Conservation (phyloP, 257 asterid genomes). For the Nicotiana attenuata region DNA sequence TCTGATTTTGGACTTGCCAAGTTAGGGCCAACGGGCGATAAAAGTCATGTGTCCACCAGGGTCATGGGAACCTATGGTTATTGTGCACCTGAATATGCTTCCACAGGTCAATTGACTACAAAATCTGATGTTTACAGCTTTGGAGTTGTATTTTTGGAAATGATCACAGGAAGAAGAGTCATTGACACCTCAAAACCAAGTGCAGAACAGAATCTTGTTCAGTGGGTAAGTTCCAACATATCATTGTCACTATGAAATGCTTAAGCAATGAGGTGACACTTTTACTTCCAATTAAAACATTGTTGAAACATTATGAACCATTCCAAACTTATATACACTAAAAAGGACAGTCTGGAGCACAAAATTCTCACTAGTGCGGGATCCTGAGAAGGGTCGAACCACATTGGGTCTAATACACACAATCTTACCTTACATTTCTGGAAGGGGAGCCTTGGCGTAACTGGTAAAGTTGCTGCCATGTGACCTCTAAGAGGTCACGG, state of each 20-base stretch:
- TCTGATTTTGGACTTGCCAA: conserved; percentile 65
- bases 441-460: no score
- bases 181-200: conserved; percentile 42
- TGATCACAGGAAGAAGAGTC: conserved; percentile 51
- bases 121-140: conserved; percentile 59
- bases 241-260: background rate
- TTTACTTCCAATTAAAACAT: background rate
- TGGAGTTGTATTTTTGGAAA: conserved; percentile 55
- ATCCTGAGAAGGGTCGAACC: background rate
- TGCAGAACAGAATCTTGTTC: conserved; percentile 38
- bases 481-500: no score
- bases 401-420: background rate
- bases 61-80: conserved; percentile 67
- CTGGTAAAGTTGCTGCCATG: no score
- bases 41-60: conserved; percentile 30
- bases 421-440: background rate
- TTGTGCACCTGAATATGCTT: conserved; percentile 59
- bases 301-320: background rate
- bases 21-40: conserved; percentile 39
- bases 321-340: background rate
- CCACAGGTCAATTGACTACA: conserved; percentile 32
- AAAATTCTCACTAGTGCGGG: background rate
- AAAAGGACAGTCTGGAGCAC: background rate
- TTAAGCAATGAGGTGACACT: background rate
- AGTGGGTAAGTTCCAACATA: conserved; percentile 35